Evolutionary conservation across 2,329 filamentous ascomycete genomes (phyloP).

Genomic region (Aspergillus sp.): DNA sequence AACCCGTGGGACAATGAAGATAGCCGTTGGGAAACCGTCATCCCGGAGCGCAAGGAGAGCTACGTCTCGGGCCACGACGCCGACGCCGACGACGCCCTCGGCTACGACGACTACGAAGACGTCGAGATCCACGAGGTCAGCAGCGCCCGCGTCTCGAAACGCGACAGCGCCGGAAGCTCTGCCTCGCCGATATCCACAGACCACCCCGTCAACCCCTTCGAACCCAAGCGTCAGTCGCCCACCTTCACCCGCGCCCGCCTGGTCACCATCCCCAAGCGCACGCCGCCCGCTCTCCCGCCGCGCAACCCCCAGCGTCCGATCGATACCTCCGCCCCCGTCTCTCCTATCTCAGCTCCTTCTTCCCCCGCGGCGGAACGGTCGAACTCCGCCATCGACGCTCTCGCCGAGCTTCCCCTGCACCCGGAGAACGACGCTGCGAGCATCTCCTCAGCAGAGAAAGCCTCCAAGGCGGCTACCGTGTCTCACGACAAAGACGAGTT

Average conservation of each 20-base stretch:
- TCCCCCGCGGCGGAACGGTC: constrained; percentile 22
- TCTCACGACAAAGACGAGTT: constrained; percentile 39
- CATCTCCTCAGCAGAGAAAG: constrained; percentile 11
- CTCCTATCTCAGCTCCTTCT: constrained; percentile 23
- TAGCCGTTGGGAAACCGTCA: constrained; percentile 27
- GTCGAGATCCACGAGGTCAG: constrained; percentile 46
- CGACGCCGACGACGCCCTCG: constrained; percentile 9
- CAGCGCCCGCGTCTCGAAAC: constrained; percentile 51
- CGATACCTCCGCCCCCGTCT: constrained; percentile 22
- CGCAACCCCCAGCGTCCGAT: constrained; percentile 60
- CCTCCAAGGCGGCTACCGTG: constrained; percentile 4
- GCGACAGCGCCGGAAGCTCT: constrained; percentile 41
- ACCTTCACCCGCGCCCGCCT: constrained; percentile 74
- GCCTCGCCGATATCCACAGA: constrained; percentile 20
- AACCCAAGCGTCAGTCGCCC: constrained; percentile 62
- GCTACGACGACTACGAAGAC: constrained; percentile 24
- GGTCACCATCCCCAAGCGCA: constrained; percentile 79
- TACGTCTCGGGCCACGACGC: constrained; percentile 4
- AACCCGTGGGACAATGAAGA: constrained; percentile 18
- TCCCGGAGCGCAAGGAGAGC: constrained; percentile 19
- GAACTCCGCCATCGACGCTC: constrained; percentile 17
- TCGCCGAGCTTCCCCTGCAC: constrained; percentile 16
- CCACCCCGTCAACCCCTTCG: constrained; percentile 54
- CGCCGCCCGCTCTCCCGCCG: constrained; percentile 72
- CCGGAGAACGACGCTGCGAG: constrained; percentile 13